Evolutionary conservation across 225 moss, liverwort and hornwort species (phyloP), one percentile per base, ranked within the genome.

Genomic region (Takakia lepidozioides): DNA sequence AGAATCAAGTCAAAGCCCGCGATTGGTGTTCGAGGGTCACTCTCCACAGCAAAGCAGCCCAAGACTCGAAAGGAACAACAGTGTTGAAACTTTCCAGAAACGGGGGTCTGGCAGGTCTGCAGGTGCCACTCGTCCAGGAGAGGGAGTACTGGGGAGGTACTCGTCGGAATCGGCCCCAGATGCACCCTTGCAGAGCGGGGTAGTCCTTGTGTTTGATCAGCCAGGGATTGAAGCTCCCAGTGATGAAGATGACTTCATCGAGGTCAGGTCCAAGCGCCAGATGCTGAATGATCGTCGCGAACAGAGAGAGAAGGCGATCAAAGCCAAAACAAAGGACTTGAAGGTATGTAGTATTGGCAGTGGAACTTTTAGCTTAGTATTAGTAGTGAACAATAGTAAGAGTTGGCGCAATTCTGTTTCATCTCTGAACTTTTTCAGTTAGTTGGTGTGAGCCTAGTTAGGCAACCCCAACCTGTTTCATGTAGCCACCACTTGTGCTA

Each of bases 221-320:
- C 63, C 69, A 43, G 81, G 78, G 18, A 52, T 49, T 54, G 83
- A 79, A 52, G 73, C 55, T 32, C 72, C 48, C 9, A 87, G 84
- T 57, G 84, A 87, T 25, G 89, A 89, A 8, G 90, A 90, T 51
- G 95, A 98, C 63, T 98, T 98, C 43, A 98, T 98, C 19, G 87
- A 98, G 63, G 95, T 98, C 19, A 76, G 95, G 25, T 98, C 95
- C 19, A 98, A 98, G 56, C 82, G 95, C 40, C 95, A 98, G 74
- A 87, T 91, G 95, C 82, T 98, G 40, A 90, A 67, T 66, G 95
- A 98, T 54, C 80, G 90, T 37, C 76, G 95, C 38, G 95, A 87
- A 59, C 90, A 87, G 60, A 91, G 90, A 36, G 95, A 85, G 72
- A 98, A 85, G 52, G 95, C 90, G 54, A 71, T 83, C 26, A 98